Percentiles rank a stretch among this genome's conserved stretches.
Conservation (phyloP, 2,329 filamentous ascomycete species). For the Talaromyces sp. region DNA sequence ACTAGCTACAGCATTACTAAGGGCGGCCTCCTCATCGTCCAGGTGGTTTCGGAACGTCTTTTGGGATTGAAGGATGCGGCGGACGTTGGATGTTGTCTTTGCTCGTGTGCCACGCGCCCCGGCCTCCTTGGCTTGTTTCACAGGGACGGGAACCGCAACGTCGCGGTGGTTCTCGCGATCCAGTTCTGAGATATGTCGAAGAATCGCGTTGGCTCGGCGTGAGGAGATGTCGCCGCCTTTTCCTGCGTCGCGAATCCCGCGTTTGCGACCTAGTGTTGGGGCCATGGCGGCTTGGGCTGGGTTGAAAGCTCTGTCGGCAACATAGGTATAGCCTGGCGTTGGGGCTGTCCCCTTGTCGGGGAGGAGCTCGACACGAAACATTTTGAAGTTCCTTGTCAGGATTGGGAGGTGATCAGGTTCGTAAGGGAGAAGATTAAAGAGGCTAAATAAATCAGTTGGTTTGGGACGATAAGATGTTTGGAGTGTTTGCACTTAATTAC, state of each 20-base stretch:
- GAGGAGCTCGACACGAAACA: slow-evolving; percentile 80
- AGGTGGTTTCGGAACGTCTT: slow-evolving; percentile 55
- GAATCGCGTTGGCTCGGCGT: slow-evolving; percentile 79
- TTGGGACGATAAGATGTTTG: slow-evolving; percentile 21
- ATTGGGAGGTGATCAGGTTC: background rate
- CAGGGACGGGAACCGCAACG: slow-evolving; percentile 69
- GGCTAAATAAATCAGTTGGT: slow-evolving; percentile 5
- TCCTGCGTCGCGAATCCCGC: slow-evolving; percentile 64
- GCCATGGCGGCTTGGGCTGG: slow-evolving; percentile 58
- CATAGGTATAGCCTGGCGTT: slow-evolving; percentile 90
- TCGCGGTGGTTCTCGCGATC: slow-evolving; percentile 79
- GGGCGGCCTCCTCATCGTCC: slow-evolving; percentile 54
- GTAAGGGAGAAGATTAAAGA: slow-evolving; percentile 1
- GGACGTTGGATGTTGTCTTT: slow-evolving; percentile 51
- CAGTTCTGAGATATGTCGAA: slow-evolving; percentile 79
- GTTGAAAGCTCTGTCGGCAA: slow-evolving; percentile 71
- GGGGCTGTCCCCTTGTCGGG: slow-evolving; percentile 68
- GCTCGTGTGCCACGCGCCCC: slow-evolving; percentile 36
- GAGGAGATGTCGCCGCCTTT: slow-evolving; percentile 69
- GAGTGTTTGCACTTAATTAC: slow-evolving; percentile 21
- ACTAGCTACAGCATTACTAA: slow-evolving; percentile 17
- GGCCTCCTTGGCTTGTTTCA: slow-evolving; percentile 52
- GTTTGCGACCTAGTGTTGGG: slow-evolving; percentile 65
- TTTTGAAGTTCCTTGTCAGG: too few species aligned
- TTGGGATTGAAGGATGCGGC: slow-evolving; percentile 51